Base-by-base conservation (phyloP, 257 asterid species). In the Fraxinus cuspidata region DNA sequence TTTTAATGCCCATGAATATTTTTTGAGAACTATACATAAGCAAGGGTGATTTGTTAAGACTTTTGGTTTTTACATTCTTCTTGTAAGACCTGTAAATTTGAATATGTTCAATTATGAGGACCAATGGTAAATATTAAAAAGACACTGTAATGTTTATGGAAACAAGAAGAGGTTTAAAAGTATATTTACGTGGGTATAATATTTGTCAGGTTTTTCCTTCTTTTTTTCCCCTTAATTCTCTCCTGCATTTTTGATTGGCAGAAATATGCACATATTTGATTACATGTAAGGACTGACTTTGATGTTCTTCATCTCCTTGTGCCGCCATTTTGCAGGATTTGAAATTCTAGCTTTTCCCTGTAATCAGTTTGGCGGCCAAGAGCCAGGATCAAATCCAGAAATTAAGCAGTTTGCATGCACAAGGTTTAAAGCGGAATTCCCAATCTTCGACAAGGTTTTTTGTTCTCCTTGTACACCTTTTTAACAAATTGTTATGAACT, bases 301-400 rank as follows among this genome's bases (percentile, higher is more conserved):
- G 3, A 47, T 10, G 1, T 47, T 47, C n/a, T n/a, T 19, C 25
- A 6, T 53, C 25, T 53, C 64, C 64, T 53, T 19, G 0, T n/a
- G 66, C 27, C 3, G 21, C 28, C 27, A 5, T 58, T 75, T 77
- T 86, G 84, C 90, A 94, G 99, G 97, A 66, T 87, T 94, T 35
- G 97, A 94, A 83, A 92, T 94, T 75, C 82, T 94, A 81, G 99
- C 99, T 75, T 94, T 94, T 49, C 99, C 97, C 16, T 91, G 99
- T 76, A 94, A 94, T 84, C 99, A 94, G 82, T 94, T 94, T 77
- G 99, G 99, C 34, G 96, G 90, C 63, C 99, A 94, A 84, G 99
- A 94, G 84, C 97, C 99, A 13, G 98, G 97, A 77, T 88, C 97
- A 7, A 94, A 92, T 86, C 74, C 84, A 18, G 96, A 94, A 70